Evolutionary conservation across 169 alveolate genomes (phyloP).

Genomic region (Plasmodium blacklocki): DNA sequence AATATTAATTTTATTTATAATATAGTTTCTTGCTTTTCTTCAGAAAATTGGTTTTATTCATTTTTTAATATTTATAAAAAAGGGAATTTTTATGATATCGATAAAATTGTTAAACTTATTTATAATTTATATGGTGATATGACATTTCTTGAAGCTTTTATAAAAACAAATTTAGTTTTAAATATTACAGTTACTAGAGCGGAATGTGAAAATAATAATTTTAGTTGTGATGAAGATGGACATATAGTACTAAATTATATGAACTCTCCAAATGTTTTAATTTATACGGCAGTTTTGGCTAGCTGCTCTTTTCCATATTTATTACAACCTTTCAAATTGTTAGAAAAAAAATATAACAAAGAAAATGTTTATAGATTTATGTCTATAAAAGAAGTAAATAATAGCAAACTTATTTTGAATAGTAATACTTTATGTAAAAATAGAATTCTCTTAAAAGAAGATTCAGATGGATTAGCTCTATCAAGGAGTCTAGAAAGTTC

Average conservation of each 20-base stretch:
- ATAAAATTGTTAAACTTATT: conserved; percentile 57
- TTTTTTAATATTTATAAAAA: conserved; percentile 76
- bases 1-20: conserved; percentile 69
- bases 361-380: conserved; percentile 58
- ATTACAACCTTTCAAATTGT: conserved; percentile 77
- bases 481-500: too few species aligned
- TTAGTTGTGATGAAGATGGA: conserved; percentile 75
- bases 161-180: conserved; percentile 84
- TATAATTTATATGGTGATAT: conserved; percentile 78
- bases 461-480: conserved; percentile 3
- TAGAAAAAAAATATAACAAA: conserved; percentile 75
- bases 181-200: conserved; percentile 87
- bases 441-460: background rate
- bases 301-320: conserved; percentile 86
- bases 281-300: conserved; percentile 86
- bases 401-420: conserved; percentile 36
- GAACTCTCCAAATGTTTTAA: conserved; percentile 85
- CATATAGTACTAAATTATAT: conserved; percentile 83
- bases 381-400: conserved; percentile 40
- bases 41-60: conserved; percentile 77
- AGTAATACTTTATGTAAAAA: conserved; percentile 21
- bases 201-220: conserved; percentile 75
- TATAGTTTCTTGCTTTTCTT: conserved; percentile 75
- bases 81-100: conserved; percentile 82
- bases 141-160: conserved; percentile 87